A percentile compares a stretch with the other conserved stretches of the same genome.
Evolutionary conservation across 108 stramenopile genomes (phyloP).

Genomic region (Tribonema minus): DNA sequence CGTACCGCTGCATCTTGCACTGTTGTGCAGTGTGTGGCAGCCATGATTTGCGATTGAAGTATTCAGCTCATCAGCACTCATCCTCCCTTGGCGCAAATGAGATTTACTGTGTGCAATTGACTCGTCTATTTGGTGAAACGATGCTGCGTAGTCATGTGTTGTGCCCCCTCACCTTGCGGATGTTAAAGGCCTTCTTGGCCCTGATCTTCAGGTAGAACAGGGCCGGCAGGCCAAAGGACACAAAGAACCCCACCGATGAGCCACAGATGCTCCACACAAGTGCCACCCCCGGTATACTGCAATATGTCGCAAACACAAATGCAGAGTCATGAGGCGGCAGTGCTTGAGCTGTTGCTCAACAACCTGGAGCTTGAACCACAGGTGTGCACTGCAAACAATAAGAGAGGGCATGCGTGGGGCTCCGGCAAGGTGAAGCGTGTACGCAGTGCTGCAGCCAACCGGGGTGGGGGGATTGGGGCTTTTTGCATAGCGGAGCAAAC

Average conservation of each 20-base stretch:
- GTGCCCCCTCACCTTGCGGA: neutral
- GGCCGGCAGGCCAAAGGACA: conserved; percentile 4
- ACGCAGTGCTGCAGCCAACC: too few relatives aligned
- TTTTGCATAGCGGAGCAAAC: too few relatives aligned
- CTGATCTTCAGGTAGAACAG: conserved; percentile 29
- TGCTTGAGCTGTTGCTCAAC: too few relatives aligned
- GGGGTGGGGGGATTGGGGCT: too few relatives aligned
- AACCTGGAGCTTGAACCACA: too few relatives aligned
- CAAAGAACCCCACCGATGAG: conserved; percentile 14
- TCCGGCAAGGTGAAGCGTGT: too few relatives aligned
- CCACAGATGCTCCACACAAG: conserved; percentile 21
- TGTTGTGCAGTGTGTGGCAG: neutral
- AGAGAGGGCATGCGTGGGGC: too few relatives aligned
- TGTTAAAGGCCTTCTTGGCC: conserved; percentile 9
- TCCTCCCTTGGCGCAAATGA: neutral
- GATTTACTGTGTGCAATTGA: neutral
- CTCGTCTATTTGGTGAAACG: neutral
- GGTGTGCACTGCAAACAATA: too few relatives aligned
- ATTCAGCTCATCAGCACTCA: neutral
- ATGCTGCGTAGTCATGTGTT: neutral
- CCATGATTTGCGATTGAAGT: neutral
- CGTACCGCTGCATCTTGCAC: neutral
- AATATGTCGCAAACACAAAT: too few relatives aligned
- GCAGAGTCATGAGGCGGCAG: too few relatives aligned
- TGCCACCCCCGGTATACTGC: conserved; percentile 2